phyloP scores from a whole-genome alignment of 768 basidiomycete species.

The Mrakia blollopis region DNA sequence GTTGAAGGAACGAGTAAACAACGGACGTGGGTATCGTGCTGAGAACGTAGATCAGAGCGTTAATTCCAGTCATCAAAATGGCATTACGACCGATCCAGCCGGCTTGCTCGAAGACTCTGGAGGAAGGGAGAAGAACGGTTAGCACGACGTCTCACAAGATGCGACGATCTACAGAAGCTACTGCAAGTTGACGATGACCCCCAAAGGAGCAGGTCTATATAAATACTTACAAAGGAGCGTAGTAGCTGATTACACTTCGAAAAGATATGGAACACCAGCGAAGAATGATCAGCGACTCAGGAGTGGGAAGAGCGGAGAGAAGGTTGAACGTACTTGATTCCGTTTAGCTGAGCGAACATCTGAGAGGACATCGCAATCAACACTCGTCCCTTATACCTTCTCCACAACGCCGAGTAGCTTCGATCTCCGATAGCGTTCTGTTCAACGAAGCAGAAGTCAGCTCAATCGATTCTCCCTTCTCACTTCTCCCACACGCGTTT shows the following conservation, averaged over 20 bases:
- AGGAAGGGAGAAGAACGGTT: neutral
- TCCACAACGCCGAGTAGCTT: conserved; percentile 79
- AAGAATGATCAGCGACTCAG: too few relatives aligned
- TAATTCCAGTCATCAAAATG: conserved; percentile 92
- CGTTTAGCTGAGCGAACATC: conserved; percentile 76
- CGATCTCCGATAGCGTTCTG: conserved; percentile 72
- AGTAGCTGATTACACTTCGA: conserved; percentile 10
- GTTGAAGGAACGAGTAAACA: conserved; percentile 13
- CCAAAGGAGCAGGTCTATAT: too few relatives aligned
- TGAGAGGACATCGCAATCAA: conserved; percentile 92
- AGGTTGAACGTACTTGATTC: too few relatives aligned
- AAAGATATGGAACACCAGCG: too few relatives aligned
- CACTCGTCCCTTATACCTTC: conserved; percentile 75
- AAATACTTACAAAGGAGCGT: neutral
- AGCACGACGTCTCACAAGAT: conserved; percentile 58
- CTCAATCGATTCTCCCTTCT: neutral
- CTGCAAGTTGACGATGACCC: conserved; percentile 53
- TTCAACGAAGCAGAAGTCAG: neutral
- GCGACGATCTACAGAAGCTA: conserved; percentile 39
- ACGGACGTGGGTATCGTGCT: conserved; percentile 71
- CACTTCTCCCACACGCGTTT: neutral
- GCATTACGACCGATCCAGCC: conserved; percentile 93
- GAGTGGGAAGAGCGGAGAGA: too few relatives aligned
- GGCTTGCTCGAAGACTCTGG: conserved; percentile 54
- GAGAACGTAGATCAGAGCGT: conserved; percentile 55